Evolutionary conservation across 225 moss, liverwort and hornwort species (phyloP).

Genomic region (Ulota crispa): DNA sequence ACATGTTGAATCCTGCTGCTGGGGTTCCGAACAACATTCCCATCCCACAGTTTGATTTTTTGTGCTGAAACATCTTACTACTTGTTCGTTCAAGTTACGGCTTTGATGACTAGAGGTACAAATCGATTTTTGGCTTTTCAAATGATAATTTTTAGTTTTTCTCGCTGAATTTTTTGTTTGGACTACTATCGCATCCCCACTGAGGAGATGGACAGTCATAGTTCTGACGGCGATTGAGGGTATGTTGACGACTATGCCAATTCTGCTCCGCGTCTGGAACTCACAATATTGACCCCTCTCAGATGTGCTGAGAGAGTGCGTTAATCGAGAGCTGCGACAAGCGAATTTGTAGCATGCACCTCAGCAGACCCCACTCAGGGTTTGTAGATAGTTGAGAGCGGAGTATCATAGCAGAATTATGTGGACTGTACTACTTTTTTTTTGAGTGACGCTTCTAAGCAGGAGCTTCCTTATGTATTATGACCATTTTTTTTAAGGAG

Average conservation of each 20-base stretch:
- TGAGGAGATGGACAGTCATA: conserved; percentile 29
- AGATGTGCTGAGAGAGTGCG: neutral
- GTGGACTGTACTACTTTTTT: conserved; percentile 9
- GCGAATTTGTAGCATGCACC: conserved; percentile 20
- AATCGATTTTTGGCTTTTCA: neutral
- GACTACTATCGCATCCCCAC: conserved; percentile 31
- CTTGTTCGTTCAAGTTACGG: neutral
- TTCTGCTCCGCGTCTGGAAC: conserved; percentile 28
- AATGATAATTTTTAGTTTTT: neutral
- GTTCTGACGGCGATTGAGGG: conserved; percentile 32
- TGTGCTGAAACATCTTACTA: conserved; percentile 4
- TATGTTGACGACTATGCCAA: conserved; percentile 12
- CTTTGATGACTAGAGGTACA: neutral
- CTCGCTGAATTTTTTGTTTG: neutral
- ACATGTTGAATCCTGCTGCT: neutral
- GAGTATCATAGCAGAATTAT: neutral
- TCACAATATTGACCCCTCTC: conserved; percentile 1
- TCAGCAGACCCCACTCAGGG: conserved; percentile 10
- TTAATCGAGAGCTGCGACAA: conserved; percentile 33
- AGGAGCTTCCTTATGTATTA: conserved; percentile 28
- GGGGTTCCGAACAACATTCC: conserved; percentile 36
- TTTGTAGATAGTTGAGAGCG: conserved; percentile 48
- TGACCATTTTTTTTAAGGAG: conserved; percentile 14
- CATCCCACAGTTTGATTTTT: conserved; percentile 41
- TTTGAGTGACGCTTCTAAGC: conserved; percentile 7